These are phyloP conservation scores for Fusarium longipes DNA, from an alignment of 2,329 filamentous ascomycete species.

Conservation along the genomic window DNA sequence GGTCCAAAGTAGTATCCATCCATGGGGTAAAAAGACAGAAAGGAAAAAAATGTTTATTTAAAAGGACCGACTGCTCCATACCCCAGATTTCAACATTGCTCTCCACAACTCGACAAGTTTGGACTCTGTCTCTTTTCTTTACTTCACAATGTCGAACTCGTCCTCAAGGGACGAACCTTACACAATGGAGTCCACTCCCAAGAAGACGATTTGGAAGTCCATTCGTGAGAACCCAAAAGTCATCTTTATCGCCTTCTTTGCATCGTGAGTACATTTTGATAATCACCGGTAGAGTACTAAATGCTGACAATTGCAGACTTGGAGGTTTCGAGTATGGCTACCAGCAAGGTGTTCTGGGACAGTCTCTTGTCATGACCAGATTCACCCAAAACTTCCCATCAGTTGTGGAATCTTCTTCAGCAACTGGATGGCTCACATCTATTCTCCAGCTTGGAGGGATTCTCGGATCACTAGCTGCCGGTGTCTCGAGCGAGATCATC, in stretches of 20 bases:
- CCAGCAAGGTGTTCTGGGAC: slow-evolving; percentile 65
- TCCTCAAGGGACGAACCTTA: slow-evolving; percentile 11
- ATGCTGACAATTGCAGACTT: slow-evolving; percentile 16
- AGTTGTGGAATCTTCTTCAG: slow-evolving; percentile 58
- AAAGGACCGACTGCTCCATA: slow-evolving; percentile 25
- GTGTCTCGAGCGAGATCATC: slow-evolving; percentile 61
- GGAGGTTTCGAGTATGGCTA: slow-evolving; percentile 45
- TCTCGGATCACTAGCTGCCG: slow-evolving; percentile 60
- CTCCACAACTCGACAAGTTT: slow-evolving; percentile 15
- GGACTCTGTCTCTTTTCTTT: not conserved
- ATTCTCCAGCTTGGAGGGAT: slow-evolving; percentile 63
- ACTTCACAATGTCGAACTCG: slow-evolving; percentile 21
- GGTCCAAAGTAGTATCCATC: not conserved
- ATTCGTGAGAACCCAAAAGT: slow-evolving; percentile 38
- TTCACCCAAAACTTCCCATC: slow-evolving; percentile 62
- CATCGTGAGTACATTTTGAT: slow-evolving; percentile 27
- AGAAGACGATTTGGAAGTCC: slow-evolving; percentile 21
- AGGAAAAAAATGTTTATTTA: slow-evolving; percentile 21
- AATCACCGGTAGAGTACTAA: rapidly evolving
- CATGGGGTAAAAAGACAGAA: not conserved
- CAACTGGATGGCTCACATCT: slow-evolving; percentile 63
- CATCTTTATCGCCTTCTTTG: slow-evolving; percentile 44
- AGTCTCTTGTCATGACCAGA: slow-evolving; percentile 64
- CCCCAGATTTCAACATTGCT: slow-evolving; percentile 22
- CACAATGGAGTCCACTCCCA: slow-evolving; percentile 16